Percentiles rank a stretch among this genome's conserved stretches.
phyloP scores from a whole-genome alignment of 768 basidiomycete genomes.

The Basidioascus undulatus region DNA sequence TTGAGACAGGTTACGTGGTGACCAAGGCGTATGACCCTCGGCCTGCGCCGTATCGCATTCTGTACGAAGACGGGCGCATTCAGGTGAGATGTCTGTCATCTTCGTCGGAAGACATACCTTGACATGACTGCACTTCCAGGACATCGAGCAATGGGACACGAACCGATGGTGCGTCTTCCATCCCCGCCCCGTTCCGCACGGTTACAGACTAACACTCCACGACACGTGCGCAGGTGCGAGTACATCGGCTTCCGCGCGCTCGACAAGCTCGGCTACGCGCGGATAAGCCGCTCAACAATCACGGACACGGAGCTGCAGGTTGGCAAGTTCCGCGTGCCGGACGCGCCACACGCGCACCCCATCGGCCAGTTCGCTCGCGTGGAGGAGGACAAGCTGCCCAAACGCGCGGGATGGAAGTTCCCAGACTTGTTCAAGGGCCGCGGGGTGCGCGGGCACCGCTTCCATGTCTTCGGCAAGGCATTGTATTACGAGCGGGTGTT shows the following conservation, averaged over 20 bases:
- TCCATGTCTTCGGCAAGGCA: too few relatives aligned
- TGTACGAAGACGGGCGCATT: constrained; percentile 59
- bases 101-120: neutral
- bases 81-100: constrained; percentile 23
- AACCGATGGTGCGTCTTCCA: constrained; percentile 38
- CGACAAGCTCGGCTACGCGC: constrained; percentile 36
- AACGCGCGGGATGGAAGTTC: too few relatives aligned
- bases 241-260: constrained; percentile 67
- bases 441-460: too few relatives aligned
- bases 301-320: constrained; percentile 81
- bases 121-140: constrained; percentile 4
- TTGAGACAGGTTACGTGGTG: constrained; percentile 31
- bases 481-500: too few relatives aligned
- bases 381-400: too few relatives aligned
- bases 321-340: constrained; percentile 62
- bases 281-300: constrained; percentile 38
- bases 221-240: too few relatives aligned
- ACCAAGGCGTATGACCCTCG: constrained; percentile 36
- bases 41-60: constrained; percentile 50
- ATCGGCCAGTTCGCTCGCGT: too few relatives aligned
- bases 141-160: constrained; percentile 5
- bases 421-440: too few relatives aligned
- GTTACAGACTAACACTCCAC: too few relatives aligned
- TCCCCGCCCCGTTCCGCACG: too few relatives aligned
- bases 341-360: too few relatives aligned